These are phyloP conservation scores for Coemansia sp. DNA, from an alignment of 192 early-diverging fungal genomes.

Conservation along the genomic window DNA sequence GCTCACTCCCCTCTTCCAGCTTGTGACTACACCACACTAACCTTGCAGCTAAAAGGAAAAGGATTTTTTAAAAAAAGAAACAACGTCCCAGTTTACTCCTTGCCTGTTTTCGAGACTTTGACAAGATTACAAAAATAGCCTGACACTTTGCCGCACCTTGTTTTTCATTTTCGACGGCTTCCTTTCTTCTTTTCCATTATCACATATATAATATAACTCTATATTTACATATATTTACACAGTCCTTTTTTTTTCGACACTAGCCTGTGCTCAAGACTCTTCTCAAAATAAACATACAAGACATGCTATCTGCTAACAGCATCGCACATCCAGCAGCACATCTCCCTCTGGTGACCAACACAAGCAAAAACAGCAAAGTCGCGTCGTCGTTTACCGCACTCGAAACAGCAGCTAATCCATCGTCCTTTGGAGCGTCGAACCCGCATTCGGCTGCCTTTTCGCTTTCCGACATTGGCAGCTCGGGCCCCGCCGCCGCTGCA, in stretches of 20 bases:
- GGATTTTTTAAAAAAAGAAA: slow-evolving; percentile 4
- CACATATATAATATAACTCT: slow-evolving; percentile 2
- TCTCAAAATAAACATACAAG: neutral
- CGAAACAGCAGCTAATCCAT: slow-evolving; percentile 3
- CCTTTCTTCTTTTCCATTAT: slow-evolving; percentile 6
- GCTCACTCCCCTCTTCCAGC: neutral
- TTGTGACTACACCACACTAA: slow-evolving; percentile 2
- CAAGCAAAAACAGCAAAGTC: slow-evolving; percentile 8
- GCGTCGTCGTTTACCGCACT: slow-evolving; percentile 5
- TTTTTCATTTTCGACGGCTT: slow-evolving; percentile 4
- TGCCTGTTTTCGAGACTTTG: slow-evolving; percentile 9
- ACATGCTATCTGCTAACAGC: slow-evolving; percentile 48
- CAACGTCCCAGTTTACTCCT: neutral
- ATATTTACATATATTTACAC: slow-evolving; percentile 4
- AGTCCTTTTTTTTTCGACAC: neutral
- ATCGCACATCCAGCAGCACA: slow-evolving; percentile 19
- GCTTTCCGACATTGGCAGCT: slow-evolving; percentile 2
- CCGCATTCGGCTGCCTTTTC: neutral
- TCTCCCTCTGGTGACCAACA: slow-evolving; percentile 3
- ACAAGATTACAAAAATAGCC: slow-evolving; percentile 1
- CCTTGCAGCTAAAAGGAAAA: neutral
- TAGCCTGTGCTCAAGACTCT: neutral
- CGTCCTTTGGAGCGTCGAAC: too few relatives aligned
- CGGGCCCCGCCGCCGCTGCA: slow-evolving; percentile 5
- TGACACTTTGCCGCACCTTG: neutral